Evolutionary conservation across 129 eudicot species (phyloP), one percentile per base, ranked within the genome.

Genomic region (Tagetes erecta): DNA sequence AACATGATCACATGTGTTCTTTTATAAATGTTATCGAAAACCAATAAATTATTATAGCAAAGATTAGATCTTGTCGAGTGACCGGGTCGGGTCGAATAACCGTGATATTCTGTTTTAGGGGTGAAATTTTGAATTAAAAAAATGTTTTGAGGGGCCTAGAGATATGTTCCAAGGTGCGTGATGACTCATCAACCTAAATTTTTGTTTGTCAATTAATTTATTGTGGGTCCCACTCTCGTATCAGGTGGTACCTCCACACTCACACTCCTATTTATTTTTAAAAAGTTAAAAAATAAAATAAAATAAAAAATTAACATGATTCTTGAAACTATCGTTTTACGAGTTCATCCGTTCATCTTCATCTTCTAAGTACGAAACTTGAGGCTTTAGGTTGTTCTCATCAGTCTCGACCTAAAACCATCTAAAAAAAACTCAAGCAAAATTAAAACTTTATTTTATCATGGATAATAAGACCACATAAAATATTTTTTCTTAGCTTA

Each of bases 181-280:
- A 63, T 74, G 78, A 74, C 63, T 64, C 78, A 74, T 51, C 78
- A 64, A 37, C 78, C 52, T 74, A 37, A 46, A 20, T 74, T 74
- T 64, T 8, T 30, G 40, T 74, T 40, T 20, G 40, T n/a, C 46
- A 60, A 31, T 59, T 36, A 20, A 57, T 60, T 1, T 44, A 7
- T 34, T 36, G 63, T 64, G 78, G 78, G 8, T 50, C 78, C 78
- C 37, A 27, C 49, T 47, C 47, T 8, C 47, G n/a, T 51, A 50
- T 70, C 37, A 44, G 9, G 27, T 20, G 27, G 27, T 20, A 20
- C 27, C 27, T 20, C 27, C 27, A 20, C 27, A 20, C 27, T 20
- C 27, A 20, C 27, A 20, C 27, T 20, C 27, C 27, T 20, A 20
- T 20, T 20, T 20, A 20, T 20, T 20, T 20, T 20, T 20, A 20